Base-by-base conservation (phyloP, 2,329 filamentous ascomycete genomes). In the Botrytis hyacinthi region DNA sequence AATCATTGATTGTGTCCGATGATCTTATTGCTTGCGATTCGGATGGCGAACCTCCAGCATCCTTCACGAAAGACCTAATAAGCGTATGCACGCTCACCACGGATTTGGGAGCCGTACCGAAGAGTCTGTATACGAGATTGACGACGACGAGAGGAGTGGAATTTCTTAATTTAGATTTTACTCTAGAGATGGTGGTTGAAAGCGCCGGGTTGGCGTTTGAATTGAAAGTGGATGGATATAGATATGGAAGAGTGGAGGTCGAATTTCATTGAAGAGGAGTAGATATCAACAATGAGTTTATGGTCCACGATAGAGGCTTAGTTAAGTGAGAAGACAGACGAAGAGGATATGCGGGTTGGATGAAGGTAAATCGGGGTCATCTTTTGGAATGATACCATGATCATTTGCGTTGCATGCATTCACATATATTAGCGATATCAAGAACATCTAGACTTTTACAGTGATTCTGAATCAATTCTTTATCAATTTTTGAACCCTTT, bases 61-160 rank as follows among this genome's bases (percentile, higher is more conserved):
- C 89, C 3, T 90, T 89, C 81, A 86, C 86, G 26, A 84, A 87
- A 9, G 87, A 90, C 8, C 85, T 95, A 20, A 87, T 91, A 68
- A 90, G 92, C 76, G 92, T 95, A 40, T 95, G 92, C 82, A 95
- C 92, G 1, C 84, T 95, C 57, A 94, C 90, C n/a, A 95, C 93
- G 26, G 92, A 95, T 79, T 84, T 95, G 20, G 91, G 90, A 67
- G 91, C 91, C 0, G 92, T 95, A 29, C 93, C 93, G 1, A 87
- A 90, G 76, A 90, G 86, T 74, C 80, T 94, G 18, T 95, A 95
- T 79, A 94, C 92, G 1, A 83, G 91, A 22, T 82, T 95, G 75
- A 94, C 92, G 26, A 95, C 93, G 20, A 95, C 92, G 4, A 87
- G 92, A 71, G 92, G 92, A 0, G 90, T 94, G 8, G 92, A 94